Conservation (phyloP, 768 basidiomycete genomes). For the Xerocomellus dryophilus region DNA sequence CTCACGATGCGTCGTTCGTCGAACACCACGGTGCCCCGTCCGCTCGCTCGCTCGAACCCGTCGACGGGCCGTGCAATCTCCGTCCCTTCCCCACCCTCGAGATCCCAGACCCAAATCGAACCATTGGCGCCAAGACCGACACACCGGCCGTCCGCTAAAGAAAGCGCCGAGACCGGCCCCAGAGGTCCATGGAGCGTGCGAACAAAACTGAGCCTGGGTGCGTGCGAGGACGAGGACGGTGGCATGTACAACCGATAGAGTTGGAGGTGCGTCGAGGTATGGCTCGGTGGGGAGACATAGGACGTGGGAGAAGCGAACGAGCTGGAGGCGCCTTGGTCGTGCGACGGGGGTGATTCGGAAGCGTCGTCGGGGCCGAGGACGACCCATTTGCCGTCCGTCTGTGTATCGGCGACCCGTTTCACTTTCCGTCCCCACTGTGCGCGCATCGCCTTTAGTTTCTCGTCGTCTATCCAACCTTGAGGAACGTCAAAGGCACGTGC, state of each 20-base stretch:
- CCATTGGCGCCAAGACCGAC: constrained; percentile 71
- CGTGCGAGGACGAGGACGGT: constrained; percentile 44
- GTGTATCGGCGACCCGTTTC: constrained; percentile 61
- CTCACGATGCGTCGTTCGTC: constrained; percentile 74
- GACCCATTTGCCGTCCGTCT: constrained; percentile 85
- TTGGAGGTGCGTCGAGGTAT: constrained; percentile 58
- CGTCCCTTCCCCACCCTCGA: constrained; percentile 51
- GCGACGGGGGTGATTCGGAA: constrained; percentile 15
- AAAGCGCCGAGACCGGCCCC: constrained; percentile 62
- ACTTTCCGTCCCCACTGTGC: constrained; percentile 82
- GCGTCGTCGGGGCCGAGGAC: constrained; percentile 63
- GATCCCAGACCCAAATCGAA: constrained; percentile 83
- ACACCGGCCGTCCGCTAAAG: constrained; percentile 79
- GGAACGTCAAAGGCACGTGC: constrained; percentile 70
- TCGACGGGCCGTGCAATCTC: constrained; percentile 34
- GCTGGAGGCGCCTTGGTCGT: constrained; percentile 13
- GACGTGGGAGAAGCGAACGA: constrained; percentile 25
- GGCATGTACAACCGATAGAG: constrained; percentile 73
- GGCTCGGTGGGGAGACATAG: constrained; percentile 37
- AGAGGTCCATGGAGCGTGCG: constrained; percentile 69
- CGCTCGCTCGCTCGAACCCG: constrained; percentile 31
- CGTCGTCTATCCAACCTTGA: constrained; percentile 66
- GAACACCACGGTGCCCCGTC: constrained; percentile 54
- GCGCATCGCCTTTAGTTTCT: constrained; percentile 57
- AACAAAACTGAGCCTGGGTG: constrained; percentile 67